Evolutionary conservation across 2,329 filamentous ascomycete species (phyloP), one percentile per base, ranked within the genome.

Genomic region (Trichophyton equinum): DNA sequence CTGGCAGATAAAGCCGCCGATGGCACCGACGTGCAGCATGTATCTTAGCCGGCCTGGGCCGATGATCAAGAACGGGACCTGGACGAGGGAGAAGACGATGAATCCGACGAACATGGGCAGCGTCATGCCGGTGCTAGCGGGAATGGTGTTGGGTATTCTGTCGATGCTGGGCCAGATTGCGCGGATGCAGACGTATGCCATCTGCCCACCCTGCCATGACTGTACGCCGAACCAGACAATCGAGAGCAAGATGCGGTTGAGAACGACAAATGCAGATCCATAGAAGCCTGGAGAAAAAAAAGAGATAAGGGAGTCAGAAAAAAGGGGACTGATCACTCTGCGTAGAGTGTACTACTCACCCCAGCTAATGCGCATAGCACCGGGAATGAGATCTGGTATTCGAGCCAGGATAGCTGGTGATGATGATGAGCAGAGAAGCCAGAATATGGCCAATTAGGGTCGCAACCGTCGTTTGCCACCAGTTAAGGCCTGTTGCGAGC

Each of bases 321-420:
- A 13, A 6, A 55, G 2, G 11, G 15, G 20, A 11, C 25, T 18
- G 40, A 44, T n/a, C 11, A n/a, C n/a, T 18, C n/a, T 44, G 40
- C 13, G 15, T 44, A 15, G 73, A 63, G 75, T 20, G 75, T n/a
- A 18, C 1, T 18, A 55, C 49, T 55, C 68, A n/a, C 76, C 77
- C 72, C 74, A 78, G 30, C 75, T 68, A 40, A 70, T 70, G 9
- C 76, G 70, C 15, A 70, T 69, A 4, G 73, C 67, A 79, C 74
- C 0, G 76, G 73, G 44, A 77, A 79, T 7, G 74, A 74, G 30
- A 78, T 74, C 62, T 78, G 75, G 65, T 74, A 77, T 60, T 71
- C 67, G 3, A 75, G 74, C n/a, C 75, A 6, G 73, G 71, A 27
- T 68, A 68, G 53, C 74, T 74, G 42, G 72, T 75, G 36, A 69